Evolutionary conservation across 257 asterid species (phyloP).

Genomic region (Fraxinus cuspidata): DNA sequence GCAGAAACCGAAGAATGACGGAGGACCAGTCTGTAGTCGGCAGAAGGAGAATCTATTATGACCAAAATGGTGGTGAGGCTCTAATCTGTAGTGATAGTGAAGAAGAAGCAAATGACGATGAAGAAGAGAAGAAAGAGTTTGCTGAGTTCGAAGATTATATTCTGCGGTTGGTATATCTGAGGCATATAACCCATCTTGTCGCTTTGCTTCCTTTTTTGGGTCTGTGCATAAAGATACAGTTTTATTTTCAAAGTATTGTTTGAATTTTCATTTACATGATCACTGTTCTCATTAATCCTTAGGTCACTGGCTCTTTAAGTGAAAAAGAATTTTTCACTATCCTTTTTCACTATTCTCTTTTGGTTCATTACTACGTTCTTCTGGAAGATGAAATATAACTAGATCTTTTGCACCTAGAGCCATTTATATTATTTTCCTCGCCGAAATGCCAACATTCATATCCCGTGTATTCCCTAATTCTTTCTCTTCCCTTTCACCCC

Average conservation of each 20-base stretch:
- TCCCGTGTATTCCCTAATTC: neutral
- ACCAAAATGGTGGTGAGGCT: slow-evolving; percentile 89
- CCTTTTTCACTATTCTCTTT: neutral
- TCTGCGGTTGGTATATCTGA: slow-evolving; percentile 67
- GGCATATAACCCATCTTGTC: neutral
- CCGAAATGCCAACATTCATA: neutral
- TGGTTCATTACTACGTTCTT: neutral
- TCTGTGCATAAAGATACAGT: neutral
- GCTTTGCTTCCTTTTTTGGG: neutral
- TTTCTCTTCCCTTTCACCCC: neutral
- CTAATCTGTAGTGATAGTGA: slow-evolving; percentile 96
- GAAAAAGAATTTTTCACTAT: neutral
- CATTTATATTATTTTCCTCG: neutral
- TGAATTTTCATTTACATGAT: neutral
- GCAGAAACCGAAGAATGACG: slow-evolving; percentile 93
- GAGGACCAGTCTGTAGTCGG: slow-evolving; percentile 97
- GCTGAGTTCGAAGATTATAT: slow-evolving; percentile 81
- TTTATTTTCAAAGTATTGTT: neutral
- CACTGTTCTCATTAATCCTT: neutral
- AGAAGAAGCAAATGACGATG: slow-evolving; percentile 77
- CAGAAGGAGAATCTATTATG: slow-evolving; percentile 95
- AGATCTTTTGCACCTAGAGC: neutral
- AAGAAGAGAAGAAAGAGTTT: slow-evolving; percentile 89
- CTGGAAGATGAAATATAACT: neutral
- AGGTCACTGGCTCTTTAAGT: neutral